Evolutionary conservation across 805 yeast species (phyloP).

Genomic region (Ogataea naganishii): DNA sequence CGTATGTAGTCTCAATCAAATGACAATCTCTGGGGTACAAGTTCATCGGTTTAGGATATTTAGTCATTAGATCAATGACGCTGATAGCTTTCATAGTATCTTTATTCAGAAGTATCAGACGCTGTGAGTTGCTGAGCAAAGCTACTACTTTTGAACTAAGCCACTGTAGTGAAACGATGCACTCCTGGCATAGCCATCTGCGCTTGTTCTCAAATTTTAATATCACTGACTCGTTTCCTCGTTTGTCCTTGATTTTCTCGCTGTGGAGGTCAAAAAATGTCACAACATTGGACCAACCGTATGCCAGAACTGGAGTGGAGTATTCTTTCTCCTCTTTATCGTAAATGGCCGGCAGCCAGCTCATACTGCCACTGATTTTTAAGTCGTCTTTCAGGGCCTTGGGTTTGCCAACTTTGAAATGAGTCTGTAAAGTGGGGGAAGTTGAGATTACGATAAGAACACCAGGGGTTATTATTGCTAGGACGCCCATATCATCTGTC

Average conservation of each 20-base stretch:
- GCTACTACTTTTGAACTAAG: constrained; percentile 29
- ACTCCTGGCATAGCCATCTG: constrained; percentile 36
- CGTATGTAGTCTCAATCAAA: constrained; percentile 9
- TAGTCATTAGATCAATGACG: constrained; percentile 28
- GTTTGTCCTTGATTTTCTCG: constrained; percentile 19
- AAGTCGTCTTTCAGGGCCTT: constrained; percentile 21
- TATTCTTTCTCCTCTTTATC: constrained; percentile 15
- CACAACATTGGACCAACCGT: constrained; percentile 57
- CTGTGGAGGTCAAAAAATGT: constrained; percentile 43
- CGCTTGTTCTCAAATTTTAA: constrained; percentile 30
- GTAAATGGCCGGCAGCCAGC: constrained; percentile 55
- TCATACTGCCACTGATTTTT: constrained; percentile 35
- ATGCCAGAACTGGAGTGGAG: constrained; percentile 45
- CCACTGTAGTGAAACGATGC: constrained; percentile 54
- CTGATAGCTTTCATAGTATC: constrained; percentile 27
- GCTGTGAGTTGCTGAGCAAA: constrained; percentile 36
- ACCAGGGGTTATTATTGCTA: constrained; percentile 50
- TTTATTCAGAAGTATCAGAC: constrained; percentile 33
- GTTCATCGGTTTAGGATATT: constrained; percentile 22
- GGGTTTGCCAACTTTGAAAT: constrained; percentile 44
- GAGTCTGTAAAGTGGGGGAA: constrained; percentile 41
- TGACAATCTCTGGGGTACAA: constrained; percentile 2
- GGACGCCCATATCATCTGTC: constrained; percentile 49
- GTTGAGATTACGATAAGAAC: constrained; percentile 47
- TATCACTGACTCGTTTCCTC: constrained; percentile 13